phyloP scores from a whole-genome alignment of 139 green algal genomes.

The Chlorella sp. region DNA sequence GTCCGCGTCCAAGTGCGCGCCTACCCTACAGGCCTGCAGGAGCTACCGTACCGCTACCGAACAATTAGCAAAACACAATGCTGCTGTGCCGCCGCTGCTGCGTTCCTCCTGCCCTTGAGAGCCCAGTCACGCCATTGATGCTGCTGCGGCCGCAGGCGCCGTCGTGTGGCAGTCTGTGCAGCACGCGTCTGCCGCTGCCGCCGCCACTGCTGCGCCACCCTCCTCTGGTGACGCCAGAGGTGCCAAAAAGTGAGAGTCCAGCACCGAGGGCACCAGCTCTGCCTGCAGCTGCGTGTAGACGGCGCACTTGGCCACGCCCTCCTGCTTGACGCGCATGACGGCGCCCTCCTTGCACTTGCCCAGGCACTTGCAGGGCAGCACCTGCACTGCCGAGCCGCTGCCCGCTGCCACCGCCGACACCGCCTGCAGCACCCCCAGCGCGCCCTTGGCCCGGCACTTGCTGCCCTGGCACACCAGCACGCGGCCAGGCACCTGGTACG shows the following conservation, averaged over 20 bases:
- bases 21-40: no score
- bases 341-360: conserved; percentile 8
- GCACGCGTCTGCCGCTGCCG: no score
- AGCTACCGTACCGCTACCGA: no score
- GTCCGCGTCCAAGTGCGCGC: no score
- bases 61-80: no score
- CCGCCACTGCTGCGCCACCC: no score
- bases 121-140: no score
- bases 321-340: background rate
- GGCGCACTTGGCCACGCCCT: background rate
- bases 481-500: background rate
- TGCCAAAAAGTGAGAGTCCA: background rate
- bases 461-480: conserved; percentile 3
- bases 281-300: background rate
- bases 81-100: no score
- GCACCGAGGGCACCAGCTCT: background rate
- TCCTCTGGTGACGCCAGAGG: background rate
- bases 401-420: background rate
- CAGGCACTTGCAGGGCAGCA: conserved; percentile 7
- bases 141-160: no score
- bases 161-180: no score
- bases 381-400: background rate
- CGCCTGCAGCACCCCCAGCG: background rate
- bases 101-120: no score
- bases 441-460: background rate